Evolutionary conservation across 345 rosid species (phyloP).

Genomic region (Populus davidiana): DNA sequence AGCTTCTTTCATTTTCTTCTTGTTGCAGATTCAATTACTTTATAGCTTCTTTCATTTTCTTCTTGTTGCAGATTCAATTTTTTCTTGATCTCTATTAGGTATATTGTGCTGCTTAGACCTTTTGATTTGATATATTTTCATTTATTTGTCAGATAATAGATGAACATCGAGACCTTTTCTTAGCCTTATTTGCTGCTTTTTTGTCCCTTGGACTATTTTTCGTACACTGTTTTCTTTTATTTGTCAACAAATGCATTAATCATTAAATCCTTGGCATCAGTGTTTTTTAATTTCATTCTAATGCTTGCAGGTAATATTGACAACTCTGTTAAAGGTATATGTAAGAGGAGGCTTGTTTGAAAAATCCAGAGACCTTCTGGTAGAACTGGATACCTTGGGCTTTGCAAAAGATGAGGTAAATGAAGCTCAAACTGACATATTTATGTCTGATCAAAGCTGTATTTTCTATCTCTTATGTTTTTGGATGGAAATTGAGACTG

Average conservation of each 20-base stretch:
- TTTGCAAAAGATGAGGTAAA: constrained; percentile 77
- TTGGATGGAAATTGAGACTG: neutral
- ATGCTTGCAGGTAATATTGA: constrained; percentile 70
- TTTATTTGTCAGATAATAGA: too few relatives aligned
- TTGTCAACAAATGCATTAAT: neutral
- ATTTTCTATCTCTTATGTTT: neutral
- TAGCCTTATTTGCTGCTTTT: too few relatives aligned
- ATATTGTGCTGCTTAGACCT: too few relatives aligned
- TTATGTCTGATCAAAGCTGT: constrained; percentile 1
- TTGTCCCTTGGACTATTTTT: too few relatives aligned
- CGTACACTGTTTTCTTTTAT: neutral
- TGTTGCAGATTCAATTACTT: neutral
- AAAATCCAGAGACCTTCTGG: constrained; percentile 61
- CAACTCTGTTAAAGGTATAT: constrained; percentile 83
- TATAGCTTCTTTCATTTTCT: neutral
- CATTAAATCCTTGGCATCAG: neutral
- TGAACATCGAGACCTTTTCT: too few relatives aligned
- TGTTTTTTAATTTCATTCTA: constrained; percentile 13
- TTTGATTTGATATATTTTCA: too few relatives aligned
- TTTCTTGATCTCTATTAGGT: too few relatives aligned
- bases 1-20: neutral
- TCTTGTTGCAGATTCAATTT: neutral
- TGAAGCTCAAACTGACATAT: constrained; percentile 2
- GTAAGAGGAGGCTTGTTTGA: constrained; percentile 87
- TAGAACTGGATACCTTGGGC: constrained; percentile 65